A percentile compares a stretch with the other conserved stretches of the same genome.
Conservation (phyloP, 345 rosid genomes). For the Triadica sebifera region DNA sequence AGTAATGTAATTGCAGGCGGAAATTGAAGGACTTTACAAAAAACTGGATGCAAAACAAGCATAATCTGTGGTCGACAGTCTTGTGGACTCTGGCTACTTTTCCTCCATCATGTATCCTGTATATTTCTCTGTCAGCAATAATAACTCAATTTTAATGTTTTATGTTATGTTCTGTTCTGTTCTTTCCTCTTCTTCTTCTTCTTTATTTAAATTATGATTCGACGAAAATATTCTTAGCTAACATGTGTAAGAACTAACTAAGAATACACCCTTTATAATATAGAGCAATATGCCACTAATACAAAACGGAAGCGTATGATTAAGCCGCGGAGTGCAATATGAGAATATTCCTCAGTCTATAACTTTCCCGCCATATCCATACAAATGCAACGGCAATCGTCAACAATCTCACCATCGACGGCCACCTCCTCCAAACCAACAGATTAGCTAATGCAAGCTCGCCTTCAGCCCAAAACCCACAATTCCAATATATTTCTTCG, state of each 20-base stretch:
- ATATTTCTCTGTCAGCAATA: neutral
- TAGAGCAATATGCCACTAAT: no score
- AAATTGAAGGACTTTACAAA: slow-evolving; percentile 57
- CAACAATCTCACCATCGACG: slow-evolving; percentile 22
- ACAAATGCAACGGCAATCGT: slow-evolving; percentile 31
- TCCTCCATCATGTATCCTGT: neutral
- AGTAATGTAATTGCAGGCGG: slow-evolving; percentile 38
- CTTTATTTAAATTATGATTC: no score
- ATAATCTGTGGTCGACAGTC: neutral
- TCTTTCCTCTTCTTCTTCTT: no score
- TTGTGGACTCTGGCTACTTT: neutral
- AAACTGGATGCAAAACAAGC: slow-evolving; percentile 29
- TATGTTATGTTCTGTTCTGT: no score
- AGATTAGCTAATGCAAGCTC: slow-evolving; percentile 21
- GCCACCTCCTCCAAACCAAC: slow-evolving; percentile 16
- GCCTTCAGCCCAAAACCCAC: slow-evolving; percentile 19
- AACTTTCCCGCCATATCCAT: slow-evolving; percentile 28
- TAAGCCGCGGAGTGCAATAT: neutral
- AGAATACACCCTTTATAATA: no score
- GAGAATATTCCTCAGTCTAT: slow-evolving; percentile 26
- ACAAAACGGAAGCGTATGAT: neutral
- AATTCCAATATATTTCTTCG: slow-evolving; percentile 19
- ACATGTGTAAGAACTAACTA: no score
- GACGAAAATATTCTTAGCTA: no score
- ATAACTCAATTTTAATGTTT: neutral